These are phyloP conservation scores for Candida tunisiensis DNA, from an alignment of 1,139 yeast genomes.

Conservation along the genomic window DNA sequence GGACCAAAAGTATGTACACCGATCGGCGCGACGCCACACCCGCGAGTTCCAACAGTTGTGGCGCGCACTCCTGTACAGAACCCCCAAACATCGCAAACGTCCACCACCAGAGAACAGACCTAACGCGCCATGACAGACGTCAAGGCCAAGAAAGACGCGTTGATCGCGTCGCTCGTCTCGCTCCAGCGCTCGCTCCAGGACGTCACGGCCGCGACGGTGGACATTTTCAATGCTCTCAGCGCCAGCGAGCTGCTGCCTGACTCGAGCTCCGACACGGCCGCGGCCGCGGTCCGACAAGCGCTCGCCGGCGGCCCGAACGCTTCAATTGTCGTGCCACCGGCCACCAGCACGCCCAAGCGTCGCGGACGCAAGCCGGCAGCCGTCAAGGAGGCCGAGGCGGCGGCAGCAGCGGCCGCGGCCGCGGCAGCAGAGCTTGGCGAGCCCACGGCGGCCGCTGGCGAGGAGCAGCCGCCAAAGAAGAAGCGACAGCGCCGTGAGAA, in stretches of 20 bases:
- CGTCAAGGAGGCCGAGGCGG: conserved; percentile 8
- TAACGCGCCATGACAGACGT: not conserved
- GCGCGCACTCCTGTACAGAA: no score
- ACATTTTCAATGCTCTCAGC: conserved; percentile 4
- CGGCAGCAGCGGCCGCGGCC: conserved; percentile 5
- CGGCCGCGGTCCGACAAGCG: conserved; percentile 2
- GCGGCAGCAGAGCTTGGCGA: no score
- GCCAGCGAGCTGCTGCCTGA: conserved; percentile 1
- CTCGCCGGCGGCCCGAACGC: conserved; percentile 9
- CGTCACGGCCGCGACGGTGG: conserved; percentile 11
- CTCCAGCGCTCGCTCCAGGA: conserved; percentile 34
- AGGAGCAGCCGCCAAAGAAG: conserved; percentile 29
- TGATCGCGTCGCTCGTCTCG: conserved; percentile 59
- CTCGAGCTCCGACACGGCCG: conserved; percentile 3
- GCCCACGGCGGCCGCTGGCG: conserved; percentile 8
- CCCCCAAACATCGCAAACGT: no score
- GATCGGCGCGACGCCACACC: no score
- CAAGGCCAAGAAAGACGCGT: conserved; percentile 67
- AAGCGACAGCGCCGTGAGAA: conserved; percentile 26
- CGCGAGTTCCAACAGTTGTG: no score
- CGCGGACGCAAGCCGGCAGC: no score
- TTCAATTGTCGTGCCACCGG: no score
- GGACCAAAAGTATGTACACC: no score
- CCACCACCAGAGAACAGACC: not conserved
- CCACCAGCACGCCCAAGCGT: no score